Evolutionary conservation across 2,329 filamentous ascomycete species (phyloP), one percentile per base, ranked within the genome.

Genomic region (Teratosphaeria destructans): DNA sequence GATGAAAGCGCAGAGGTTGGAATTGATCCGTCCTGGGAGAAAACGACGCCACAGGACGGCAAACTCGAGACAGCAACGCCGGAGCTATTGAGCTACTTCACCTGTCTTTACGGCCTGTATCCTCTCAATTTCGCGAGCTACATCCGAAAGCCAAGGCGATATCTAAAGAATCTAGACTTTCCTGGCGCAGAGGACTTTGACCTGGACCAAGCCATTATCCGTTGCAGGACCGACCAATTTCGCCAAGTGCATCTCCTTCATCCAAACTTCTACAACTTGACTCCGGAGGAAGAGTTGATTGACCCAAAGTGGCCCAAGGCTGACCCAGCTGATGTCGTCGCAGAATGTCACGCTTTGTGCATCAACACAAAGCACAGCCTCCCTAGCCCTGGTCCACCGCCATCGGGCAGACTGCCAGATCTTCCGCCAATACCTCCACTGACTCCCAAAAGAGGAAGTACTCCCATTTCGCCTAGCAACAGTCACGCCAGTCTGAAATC

Each of bases 101-200:
- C 88, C 2, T 86, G 91, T 29, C 78, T 94, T 0, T 94, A 94
- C 66, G 90, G 89, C 0, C 76, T 94, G 4, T 94, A 93, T 64
- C 89, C 89, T 1, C 83, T 93, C 68, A 93, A 93, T 70, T 90
- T 94, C 66, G 88, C 90, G 83, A 87, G 87, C 72, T 94, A 93
- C 70, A 87, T 94, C 62, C 83, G 89, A 59, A 93, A 93, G 68
- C 89, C 89, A 3, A 85, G 90, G 65, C 84, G 87, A 63, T 93
- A 88, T 68, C 77, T 94, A 10, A 85, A 89, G 54, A 86, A 88
- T 67, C 84, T 87, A 49, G 84, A 89, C 63, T 87, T 85, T 35
- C 79, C 82, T 4, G 84, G 85, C 55, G 82, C 85, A 1, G 86
- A 91, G 63, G 86, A 89, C 58, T 82, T 93, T 52, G 88, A 92